Evolutionary conservation across 2,329 filamentous ascomycete species (phyloP), one percentile per base, ranked within the genome.

Genomic region (Penicillium vulpinum): DNA sequence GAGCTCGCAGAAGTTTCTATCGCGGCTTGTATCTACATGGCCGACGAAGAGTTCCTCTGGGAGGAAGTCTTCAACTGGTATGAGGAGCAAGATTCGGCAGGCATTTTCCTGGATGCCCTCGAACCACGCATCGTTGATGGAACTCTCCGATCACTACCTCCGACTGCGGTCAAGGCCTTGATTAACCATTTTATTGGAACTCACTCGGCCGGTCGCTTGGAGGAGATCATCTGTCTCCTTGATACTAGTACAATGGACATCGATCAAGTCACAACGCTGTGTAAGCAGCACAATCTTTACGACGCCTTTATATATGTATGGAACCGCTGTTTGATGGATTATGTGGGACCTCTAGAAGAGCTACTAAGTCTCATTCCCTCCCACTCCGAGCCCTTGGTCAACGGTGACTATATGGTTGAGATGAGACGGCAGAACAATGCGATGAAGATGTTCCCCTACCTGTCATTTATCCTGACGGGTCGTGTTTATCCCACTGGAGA

Each of bases 281-380:
- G 94, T 81, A 96, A 94, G 73, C 88, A 93, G 70, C 88, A 97
- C 72, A 86, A 89, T 62, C 83, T 99, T 4, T 99, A 97, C 70
- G 95, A 99, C 74, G 95, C 94, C 2, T 84, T 97, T 55, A 92
- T 95, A 41, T 97, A 97, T 71, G 90, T 99, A 54, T 99, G 94
- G 94, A 97, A 96, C 59, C 88, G 91, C 73, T 92, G 91, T 3
- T 79, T 99, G 28, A 80, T 81, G 60, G 95, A 99, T 73, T 97
- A 95, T 67, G 87, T 97, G 60, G 95, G 92, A 2, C 93, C 94
- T 1, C 80, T 97, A 55, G 88, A 91, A 64, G 92, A 97, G 59
- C 83, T 99, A 2, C 79, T 97, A 24, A 70, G 80, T 54, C 75
- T 79, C 45, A 70, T 72, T 22, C 64, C 69, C 18, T 50, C 63